These are phyloP conservation scores for Pecoramyces ruminantium DNA, from an alignment of 192 early-diverging fungal genomes.

Conservation along the genomic window DNA sequence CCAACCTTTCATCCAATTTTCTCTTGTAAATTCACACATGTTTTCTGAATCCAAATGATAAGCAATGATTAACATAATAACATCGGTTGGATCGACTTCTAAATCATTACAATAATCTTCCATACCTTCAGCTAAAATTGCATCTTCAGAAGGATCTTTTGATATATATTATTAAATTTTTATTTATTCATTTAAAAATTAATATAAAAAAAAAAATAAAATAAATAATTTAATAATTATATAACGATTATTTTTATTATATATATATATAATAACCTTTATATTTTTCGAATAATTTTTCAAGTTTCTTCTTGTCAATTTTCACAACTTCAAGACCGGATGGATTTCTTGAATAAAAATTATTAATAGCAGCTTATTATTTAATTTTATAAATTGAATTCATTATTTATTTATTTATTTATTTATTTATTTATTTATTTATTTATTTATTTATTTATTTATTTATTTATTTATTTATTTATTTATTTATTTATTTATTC, in stretches of 20 bases:
- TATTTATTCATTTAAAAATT: too few relatives aligned
- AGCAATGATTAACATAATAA: constrained; percentile 53
- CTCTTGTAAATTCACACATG: constrained; percentile 56
- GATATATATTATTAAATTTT: background rate
- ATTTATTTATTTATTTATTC: too few relatives aligned
- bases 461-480: too few relatives aligned
- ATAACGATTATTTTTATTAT: too few relatives aligned
- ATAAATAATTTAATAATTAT: too few relatives aligned
- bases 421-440: too few relatives aligned
- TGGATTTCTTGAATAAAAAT: background rate
- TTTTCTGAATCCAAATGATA: constrained; percentile 45
- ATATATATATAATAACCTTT: background rate
- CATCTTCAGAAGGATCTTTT: constrained; percentile 37
- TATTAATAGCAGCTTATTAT: background rate
- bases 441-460: too few relatives aligned
- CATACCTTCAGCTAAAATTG: constrained; percentile 55
- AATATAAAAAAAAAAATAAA: too few relatives aligned
- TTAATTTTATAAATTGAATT: too few relatives aligned
- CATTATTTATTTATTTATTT: too few relatives aligned
- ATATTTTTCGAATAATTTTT: background rate
- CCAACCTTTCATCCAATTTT: constrained; percentile 62
- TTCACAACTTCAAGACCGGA: background rate
- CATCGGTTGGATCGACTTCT: constrained; percentile 51
- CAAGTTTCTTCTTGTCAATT: background rate
- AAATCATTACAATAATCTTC: constrained; percentile 49